Base-by-base conservation (phyloP, 2,329 filamentous ascomycete genomes). In the Paecilomyces dactylethromorphus region DNA sequence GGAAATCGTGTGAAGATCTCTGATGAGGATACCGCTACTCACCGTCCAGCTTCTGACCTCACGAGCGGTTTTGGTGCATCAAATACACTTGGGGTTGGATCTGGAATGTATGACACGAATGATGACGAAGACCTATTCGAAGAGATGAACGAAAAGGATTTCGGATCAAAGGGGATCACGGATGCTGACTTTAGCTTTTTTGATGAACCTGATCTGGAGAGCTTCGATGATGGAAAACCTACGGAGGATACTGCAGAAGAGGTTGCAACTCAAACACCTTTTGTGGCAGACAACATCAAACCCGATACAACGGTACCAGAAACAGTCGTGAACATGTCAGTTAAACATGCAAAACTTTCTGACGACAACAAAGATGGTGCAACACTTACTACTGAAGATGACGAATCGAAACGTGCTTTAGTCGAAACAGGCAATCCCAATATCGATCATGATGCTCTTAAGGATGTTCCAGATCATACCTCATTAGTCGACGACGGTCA, bases 181-280 rank as follows among this genome's bases (percentile, higher is more conserved):
- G 84, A 87, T 65, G 84, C 80, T 3, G 84, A 87, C 65, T 87
- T 87, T 68, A 85, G 80, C 66, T 87, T 87, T 68, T 87, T 87
- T 64, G 84, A 87, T 66, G 80, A 82, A 32, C 81, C 80, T 53
- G 76, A 71, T 50, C 72, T 73, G 54, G 68, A 68, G 10, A 60
- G 60, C 7, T 65, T 69, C 56, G 65, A 59, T 52, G 59, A 59
- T 52, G 63, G 58, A 22, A 56, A 61, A 21, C 51, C 56, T n/a
- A 21, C 55, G 10, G 61, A 62, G n/a, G 58, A 64, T 53, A 29
- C 56, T 58, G 13, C 54, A 61, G 49, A 58, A 65, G 53, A 61
- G n/a, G 56, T 57, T 33, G 8, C 55, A 22, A 32, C 39, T 26
- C 52, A 54, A 18, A n/a, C 18, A n/a, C 8, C 39, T 45, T 10